Conservation (phyloP, 257 asterid species). For the Solanum etuberosum region DNA sequence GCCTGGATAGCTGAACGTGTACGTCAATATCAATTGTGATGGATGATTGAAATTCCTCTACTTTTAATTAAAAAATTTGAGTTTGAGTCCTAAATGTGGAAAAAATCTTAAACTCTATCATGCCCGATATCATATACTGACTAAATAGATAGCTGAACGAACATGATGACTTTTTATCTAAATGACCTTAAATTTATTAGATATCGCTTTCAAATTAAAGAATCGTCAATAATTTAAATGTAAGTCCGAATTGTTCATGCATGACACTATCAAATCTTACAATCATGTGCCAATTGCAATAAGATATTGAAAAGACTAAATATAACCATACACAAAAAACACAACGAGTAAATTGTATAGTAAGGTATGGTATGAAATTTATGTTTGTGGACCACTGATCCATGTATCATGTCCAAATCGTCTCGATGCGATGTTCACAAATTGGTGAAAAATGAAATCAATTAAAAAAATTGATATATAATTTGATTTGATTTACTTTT, state of each 20-base stretch:
- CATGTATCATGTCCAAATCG: not conserved
- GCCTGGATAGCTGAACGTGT: not conserved
- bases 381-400: not conserved
- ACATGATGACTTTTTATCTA: not conserved
- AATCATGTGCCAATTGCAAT: not conserved
- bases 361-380: not conserved
- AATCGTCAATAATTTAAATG: not conserved
- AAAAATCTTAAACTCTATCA: not conserved
- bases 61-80: rapidly evolving
- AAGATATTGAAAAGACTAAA: not conserved
- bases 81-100: too few relatives aligned
- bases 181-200: not conserved
- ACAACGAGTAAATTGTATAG: not conserved
- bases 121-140: too few relatives aligned
- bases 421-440: not conserved
- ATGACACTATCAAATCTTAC: not conserved
- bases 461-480: too few relatives aligned
- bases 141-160: not conserved
- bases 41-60: rapidly evolving
- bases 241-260: not conserved
- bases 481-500: too few relatives aligned
- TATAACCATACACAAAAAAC: not conserved
- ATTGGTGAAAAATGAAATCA: too few relatives aligned
- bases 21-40: not conserved
- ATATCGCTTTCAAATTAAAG: not conserved